Evolutionary conservation across 805 yeast species (phyloP).

Genomic region (Cephaloascus albidus): DNA sequence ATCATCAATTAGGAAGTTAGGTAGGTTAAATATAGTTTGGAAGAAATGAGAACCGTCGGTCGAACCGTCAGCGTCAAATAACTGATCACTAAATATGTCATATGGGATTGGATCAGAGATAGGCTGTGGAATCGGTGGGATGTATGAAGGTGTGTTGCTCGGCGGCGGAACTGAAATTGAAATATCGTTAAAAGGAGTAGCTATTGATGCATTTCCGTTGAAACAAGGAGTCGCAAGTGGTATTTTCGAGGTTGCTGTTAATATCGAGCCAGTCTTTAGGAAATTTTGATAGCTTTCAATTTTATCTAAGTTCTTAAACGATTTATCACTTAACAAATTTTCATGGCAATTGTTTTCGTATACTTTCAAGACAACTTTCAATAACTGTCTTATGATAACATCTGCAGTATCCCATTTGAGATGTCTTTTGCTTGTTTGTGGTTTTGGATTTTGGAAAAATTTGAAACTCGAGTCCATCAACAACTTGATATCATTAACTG

Average conservation of each 20-base stretch:
- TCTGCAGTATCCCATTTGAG: background rate
- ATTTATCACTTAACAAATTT: background rate
- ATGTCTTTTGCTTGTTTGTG: background rate
- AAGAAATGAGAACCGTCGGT: conserved; percentile 5
- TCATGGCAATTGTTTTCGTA: background rate
- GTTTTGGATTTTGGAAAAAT: conserved; percentile 7
- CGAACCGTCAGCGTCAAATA: background rate
- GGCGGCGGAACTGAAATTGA: background rate
- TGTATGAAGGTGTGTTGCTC: background rate
- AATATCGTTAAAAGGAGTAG: background rate
- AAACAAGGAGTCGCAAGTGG: background rate
- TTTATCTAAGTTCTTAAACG: background rate
- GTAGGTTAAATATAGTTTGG: conserved; percentile 19
- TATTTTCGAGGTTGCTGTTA: background rate
- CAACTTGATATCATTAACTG: conserved; percentile 12
- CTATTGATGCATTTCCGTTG: background rate
- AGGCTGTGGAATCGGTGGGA: background rate
- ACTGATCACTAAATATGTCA: background rate
- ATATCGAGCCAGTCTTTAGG: background rate
- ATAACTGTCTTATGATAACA: background rate
- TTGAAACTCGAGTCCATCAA: conserved; percentile 8
- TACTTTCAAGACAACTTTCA: background rate
- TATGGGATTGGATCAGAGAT: background rate
- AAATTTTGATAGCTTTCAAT: background rate
- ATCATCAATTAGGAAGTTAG: conserved; percentile 16